These are phyloP conservation scores for Paecilomyces sp. DNA, from an alignment of 2,329 filamentous ascomycete species.

Conservation along the genomic window DNA sequence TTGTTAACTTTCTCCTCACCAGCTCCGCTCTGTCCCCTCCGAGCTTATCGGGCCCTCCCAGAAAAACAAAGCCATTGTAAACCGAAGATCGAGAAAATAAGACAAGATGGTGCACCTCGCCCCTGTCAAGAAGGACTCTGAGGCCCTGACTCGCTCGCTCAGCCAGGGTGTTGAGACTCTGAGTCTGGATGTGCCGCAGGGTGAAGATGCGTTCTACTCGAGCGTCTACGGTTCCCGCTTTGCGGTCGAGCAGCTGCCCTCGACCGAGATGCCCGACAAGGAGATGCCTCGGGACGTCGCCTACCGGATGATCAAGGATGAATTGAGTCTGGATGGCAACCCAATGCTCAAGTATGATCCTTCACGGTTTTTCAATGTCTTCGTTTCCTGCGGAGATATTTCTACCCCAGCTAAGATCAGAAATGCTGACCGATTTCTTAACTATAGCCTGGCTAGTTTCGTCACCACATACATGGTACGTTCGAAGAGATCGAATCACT, in stretches of 20 bases:
- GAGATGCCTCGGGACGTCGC: constrained; percentile 90
- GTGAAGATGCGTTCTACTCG: constrained; percentile 52
- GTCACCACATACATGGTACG: constrained; percentile 92
- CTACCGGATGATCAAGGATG: constrained; percentile 96
- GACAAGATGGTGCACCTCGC: constrained; percentile 37
- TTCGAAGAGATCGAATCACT: neutral
- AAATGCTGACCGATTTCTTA: constrained; percentile 1
- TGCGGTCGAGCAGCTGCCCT: constrained; percentile 72
- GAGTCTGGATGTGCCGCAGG: constrained; percentile 33
- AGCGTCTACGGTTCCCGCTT: constrained; percentile 86
- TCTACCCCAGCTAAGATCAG: neutral
- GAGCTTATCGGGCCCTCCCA: neutral
- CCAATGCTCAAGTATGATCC: constrained; percentile 59
- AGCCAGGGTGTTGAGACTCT: constrained; percentile 41
- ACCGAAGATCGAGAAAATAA: neutral
- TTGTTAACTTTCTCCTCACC: neutral
- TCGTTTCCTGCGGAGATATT: neutral
- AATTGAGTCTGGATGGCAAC: constrained; percentile 84
- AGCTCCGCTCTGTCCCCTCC: neutral
- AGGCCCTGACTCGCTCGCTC: constrained; percentile 26
- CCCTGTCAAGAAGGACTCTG: constrained; percentile 27
- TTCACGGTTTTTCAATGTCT: neutral
- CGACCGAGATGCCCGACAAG: constrained; percentile 75
- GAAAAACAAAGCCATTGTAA: neutral
- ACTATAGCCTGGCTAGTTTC: constrained; percentile 71